phyloP scores from a whole-genome alignment of 495 filamentous ascomycete genomes.

The Aspergillus carlsbadensis region DNA sequence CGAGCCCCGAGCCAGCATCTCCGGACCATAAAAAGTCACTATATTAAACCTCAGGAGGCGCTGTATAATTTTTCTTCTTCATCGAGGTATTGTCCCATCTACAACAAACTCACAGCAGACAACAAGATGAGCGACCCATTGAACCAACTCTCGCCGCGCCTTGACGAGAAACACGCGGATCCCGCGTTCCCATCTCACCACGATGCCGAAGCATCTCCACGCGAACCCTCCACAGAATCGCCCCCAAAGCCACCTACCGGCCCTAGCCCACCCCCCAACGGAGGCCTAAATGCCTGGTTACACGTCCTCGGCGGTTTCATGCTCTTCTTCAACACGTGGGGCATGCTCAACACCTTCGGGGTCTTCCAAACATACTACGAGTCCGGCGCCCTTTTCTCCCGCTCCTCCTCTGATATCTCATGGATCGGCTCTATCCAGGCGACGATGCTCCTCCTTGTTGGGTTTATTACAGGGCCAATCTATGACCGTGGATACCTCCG shows the following conservation, averaged over 20 bases:
- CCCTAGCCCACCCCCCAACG: neutral
- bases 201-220: neutral
- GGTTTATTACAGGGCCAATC: slow-evolving; percentile 54
- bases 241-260: neutral
- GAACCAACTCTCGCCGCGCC: too few relatives aligned
- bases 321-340: slow-evolving; percentile 30
- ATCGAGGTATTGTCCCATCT: too few relatives aligned
- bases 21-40: too few relatives aligned
- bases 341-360: slow-evolving; percentile 33
- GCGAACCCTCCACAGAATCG: neutral
- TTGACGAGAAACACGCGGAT: too few relatives aligned
- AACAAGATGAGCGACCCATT: too few relatives aligned
- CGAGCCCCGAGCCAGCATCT: too few relatives aligned
- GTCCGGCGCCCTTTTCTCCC: slow-evolving; percentile 15
- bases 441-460: slow-evolving; percentile 54
- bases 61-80: too few relatives aligned
- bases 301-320: slow-evolving; percentile 7
- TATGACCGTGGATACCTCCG: slow-evolving; percentile 60
- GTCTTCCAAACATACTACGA: slow-evolving; percentile 32
- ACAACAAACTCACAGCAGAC: too few relatives aligned
- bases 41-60: too few relatives aligned
- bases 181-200: too few relatives aligned
- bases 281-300: slow-evolving; percentile 8
- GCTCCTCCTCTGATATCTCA: slow-evolving; percentile 44
- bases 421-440: slow-evolving; percentile 54